Base-by-base conservation (phyloP, 2,329 filamentous ascomycete species). In the Trichoderma semiorbis region DNA sequence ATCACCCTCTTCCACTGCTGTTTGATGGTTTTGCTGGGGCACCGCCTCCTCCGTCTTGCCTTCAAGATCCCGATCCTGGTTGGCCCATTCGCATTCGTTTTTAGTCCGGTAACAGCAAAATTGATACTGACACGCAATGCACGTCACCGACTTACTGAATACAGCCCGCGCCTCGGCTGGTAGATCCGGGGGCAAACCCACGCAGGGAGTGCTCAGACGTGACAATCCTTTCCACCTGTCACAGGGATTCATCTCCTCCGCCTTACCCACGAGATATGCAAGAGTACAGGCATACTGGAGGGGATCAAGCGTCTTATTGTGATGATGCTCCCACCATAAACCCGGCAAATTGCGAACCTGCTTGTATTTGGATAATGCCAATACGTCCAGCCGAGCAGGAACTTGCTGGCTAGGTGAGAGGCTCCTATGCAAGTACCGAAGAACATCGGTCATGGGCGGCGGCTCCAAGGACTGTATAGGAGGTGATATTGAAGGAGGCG, bases 91-190 rank as follows among this genome's bases (percentile, higher is more conserved):
- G 68, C 80, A 82, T 14, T 65, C 50, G 47, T 77, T 80, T 2
- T 70, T 71, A 5, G 72, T 74, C 6, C 78, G 75, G 7, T 77
- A 75, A 2, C 76, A 64, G 34, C 77, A 72, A 7, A 73, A 72
- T 34, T 73, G 78, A 71, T 82, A 83, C 39, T 72, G 76, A 55
- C 79, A 81, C 3, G 78, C 76, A 0, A 80, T 78, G 71, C 81
- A 83, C 6, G 76, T 74, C 8, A 62, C 58, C 2, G 66, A 16
- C 6, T 62, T 58, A 47, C 73, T 75, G 36, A 81, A 78, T 1
- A 75, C 62, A 8, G 65, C 36, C 24, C 74, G 75, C 1, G 76
- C 74, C 3, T 69, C 60, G 0, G 36, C 10, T 1, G 77, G 69
- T 60, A 81, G 69, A 0, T 36, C 32, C 2, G 39, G 7, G 0